These are phyloP conservation scores for Dujonia santamariae DNA, from an alignment of 1,139 yeast species.

Conservation along the genomic window DNA sequence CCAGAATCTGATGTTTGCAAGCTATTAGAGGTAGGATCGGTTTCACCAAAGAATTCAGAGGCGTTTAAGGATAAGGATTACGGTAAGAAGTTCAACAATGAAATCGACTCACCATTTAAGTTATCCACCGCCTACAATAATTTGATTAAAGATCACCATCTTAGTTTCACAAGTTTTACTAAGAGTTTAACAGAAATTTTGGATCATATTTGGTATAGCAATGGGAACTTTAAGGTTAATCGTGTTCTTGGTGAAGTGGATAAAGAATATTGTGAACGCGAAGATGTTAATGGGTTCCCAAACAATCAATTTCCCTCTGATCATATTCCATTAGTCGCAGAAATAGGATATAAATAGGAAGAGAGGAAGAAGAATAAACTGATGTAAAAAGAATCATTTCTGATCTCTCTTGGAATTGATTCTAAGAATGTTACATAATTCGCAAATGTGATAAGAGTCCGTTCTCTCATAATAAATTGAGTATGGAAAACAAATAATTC, in stretches of 20 bases:
- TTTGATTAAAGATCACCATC: constrained; percentile 10
- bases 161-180: constrained; percentile 50
- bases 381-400: too few species aligned
- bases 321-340: constrained; percentile 34
- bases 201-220: constrained; percentile 58
- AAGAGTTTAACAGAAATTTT: constrained; percentile 48
- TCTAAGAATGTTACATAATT: too few species aligned
- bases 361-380: neutral
- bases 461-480: too few species aligned
- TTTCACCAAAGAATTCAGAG: constrained; percentile 23
- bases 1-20: constrained; percentile 47
- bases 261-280: constrained; percentile 13
- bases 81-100: constrained; percentile 28
- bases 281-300: constrained; percentile 32
- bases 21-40: constrained; percentile 35
- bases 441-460: too few species aligned
- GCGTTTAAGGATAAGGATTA: constrained; percentile 28
- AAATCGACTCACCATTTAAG: constrained; percentile 22
- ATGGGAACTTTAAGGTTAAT: constrained; percentile 18
- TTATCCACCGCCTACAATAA: constrained; percentile 18
- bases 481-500: too few species aligned
- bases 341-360: constrained; percentile 8
- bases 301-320: constrained; percentile 42
- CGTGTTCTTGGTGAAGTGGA: constrained; percentile 22
- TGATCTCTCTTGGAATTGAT: too few species aligned